These are phyloP conservation scores for Batkoa obscura DNA, from an alignment of 371 early-diverging fungal species.

Conservation along the genomic window DNA sequence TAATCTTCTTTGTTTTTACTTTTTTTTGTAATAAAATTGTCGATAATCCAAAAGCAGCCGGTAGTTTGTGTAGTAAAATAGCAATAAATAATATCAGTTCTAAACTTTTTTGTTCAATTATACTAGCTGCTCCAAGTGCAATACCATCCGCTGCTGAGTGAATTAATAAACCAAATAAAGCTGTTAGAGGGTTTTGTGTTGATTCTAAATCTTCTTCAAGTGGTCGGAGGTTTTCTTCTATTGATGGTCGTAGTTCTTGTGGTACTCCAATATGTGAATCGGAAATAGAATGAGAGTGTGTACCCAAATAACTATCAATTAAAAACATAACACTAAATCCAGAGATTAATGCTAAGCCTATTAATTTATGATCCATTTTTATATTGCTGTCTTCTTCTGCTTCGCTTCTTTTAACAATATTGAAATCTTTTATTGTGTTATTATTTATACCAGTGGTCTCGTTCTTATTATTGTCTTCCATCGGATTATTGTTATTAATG, in stretches of 20 bases:
- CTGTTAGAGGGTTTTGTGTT: too few species aligned
- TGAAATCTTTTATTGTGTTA: neutral
- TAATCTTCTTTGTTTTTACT: constrained; percentile 23
- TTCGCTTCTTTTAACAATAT: neutral
- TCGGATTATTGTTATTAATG: too few species aligned
- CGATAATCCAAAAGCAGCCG: constrained; percentile 77
- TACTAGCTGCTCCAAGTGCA: constrained; percentile 67
- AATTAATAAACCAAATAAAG: constrained; percentile 72
- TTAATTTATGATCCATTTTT: constrained; percentile 26
- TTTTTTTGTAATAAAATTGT: constrained; percentile 33
- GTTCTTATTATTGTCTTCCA: too few species aligned
- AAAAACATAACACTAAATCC: constrained; percentile 85
- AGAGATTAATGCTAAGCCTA: constrained; percentile 57
- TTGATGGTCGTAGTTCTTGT: constrained; percentile 10
- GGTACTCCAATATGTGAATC: constrained; percentile 4
- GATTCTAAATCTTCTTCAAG: constrained; percentile 15
- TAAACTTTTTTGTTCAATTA: constrained; percentile 35
- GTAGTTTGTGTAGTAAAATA: constrained; percentile 93
- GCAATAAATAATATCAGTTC: constrained; percentile 81
- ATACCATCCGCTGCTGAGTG: constrained; percentile 92
- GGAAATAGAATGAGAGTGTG: too few species aligned
- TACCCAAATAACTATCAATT: constrained; percentile 50
- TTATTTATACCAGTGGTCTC: too few species aligned
- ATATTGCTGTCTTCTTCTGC: neutral
- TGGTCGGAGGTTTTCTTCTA: constrained; percentile 12